Percentiles rank a stretch among this genome's conserved stretches.
phyloP scores from a whole-genome alignment of 345 rosid species.

The Populus nigra region DNA sequence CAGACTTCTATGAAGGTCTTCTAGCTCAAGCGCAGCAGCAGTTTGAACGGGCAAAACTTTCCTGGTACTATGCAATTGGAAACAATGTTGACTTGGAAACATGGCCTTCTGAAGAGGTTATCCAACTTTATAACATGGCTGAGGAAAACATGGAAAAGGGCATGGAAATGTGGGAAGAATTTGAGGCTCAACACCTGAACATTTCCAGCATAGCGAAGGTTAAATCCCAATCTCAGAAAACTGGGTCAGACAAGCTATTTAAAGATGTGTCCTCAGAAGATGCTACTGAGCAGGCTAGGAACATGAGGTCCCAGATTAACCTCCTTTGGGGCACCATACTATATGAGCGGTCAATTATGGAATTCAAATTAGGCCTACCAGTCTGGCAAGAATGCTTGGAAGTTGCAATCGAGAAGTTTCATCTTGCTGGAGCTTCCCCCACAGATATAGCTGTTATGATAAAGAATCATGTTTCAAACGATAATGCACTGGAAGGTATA shows the following conservation, averaged over 20 bases:
- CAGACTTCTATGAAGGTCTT: slow-evolving; percentile 67
- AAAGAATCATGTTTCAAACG: slow-evolving; percentile 58
- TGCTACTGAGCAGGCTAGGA: slow-evolving; percentile 45
- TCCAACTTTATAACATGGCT: slow-evolving; percentile 61
- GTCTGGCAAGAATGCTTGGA: slow-evolving; percentile 72
- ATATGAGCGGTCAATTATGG: slow-evolving; percentile 83
- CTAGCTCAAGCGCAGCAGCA: slow-evolving; percentile 75
- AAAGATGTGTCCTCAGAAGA: slow-evolving; percentile 47
- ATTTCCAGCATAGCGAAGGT: slow-evolving; percentile 23
- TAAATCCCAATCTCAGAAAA: slow-evolving; percentile 26
- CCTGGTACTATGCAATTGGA: slow-evolving; percentile 72
- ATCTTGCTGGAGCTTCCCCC: slow-evolving; percentile 64
- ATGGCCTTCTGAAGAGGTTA: slow-evolving; percentile 53
- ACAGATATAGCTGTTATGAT: slow-evolving; percentile 56
- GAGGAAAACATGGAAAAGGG: slow-evolving; percentile 74
- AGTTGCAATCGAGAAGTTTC: slow-evolving; percentile 75
- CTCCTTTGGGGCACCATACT: slow-evolving; percentile 76
- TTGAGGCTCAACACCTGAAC: slow-evolving; percentile 33
- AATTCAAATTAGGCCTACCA: slow-evolving; percentile 70
- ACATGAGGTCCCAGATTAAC: slow-evolving; percentile 60
- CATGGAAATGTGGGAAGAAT: slow-evolving; percentile 63
- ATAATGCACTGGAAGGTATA: slow-evolving; percentile 64
- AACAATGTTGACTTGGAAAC: slow-evolving; percentile 53
- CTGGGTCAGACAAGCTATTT: slow-evolving; percentile 36
- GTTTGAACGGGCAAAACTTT: slow-evolving; percentile 87